These are phyloP conservation scores for Seiridium unicorne DNA, from an alignment of 2,329 filamentous ascomycete species.

Conservation along the genomic window DNA sequence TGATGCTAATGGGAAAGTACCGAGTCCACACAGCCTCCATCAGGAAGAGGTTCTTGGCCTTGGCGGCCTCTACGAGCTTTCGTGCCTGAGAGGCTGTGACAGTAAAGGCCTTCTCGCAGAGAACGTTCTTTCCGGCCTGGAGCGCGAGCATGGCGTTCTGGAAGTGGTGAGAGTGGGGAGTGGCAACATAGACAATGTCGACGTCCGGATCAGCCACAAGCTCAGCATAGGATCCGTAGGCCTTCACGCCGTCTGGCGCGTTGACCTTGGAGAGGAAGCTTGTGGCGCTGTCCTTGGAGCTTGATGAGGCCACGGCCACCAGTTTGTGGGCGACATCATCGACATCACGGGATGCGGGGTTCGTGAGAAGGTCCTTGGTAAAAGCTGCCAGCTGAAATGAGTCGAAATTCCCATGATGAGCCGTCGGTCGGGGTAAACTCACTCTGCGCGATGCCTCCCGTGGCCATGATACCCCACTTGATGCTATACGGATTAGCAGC, in stretches of 20 bases:
- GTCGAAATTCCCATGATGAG: not conserved
- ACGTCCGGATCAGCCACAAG: constrained; percentile 76
- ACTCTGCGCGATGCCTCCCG: constrained; percentile 58
- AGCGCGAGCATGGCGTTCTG: constrained; percentile 86
- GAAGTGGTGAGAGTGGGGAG: constrained; percentile 90
- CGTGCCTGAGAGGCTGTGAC: constrained; percentile 76
- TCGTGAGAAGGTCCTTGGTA: constrained; percentile 73
- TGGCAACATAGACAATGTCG: constrained; percentile 86
- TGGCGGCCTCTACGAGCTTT: constrained; percentile 70
- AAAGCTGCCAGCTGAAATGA: constrained; percentile 45
- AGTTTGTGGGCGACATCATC: constrained; percentile 74
- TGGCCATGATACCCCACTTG: constrained; percentile 62
- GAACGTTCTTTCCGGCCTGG: constrained; percentile 79
- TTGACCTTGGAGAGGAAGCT: constrained; percentile 71
- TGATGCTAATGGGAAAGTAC: constrained; percentile 80
- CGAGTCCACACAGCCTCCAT: constrained; percentile 92
- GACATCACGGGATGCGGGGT: constrained; percentile 68
- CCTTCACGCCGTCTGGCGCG: constrained; percentile 64
- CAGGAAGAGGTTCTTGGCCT: constrained; percentile 69
- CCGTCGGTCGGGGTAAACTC: constrained; percentile 20
- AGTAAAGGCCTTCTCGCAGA: constrained; percentile 90
- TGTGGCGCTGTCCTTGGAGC: constrained; percentile 65
- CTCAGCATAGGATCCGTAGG: constrained; percentile 80
- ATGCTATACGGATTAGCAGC: constrained; percentile 20
- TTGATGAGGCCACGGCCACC: constrained; percentile 77